Evolutionary conservation across 805 yeast species (phyloP), one percentile per base, ranked within the genome.

Genomic region (Candida tallmaniae): DNA sequence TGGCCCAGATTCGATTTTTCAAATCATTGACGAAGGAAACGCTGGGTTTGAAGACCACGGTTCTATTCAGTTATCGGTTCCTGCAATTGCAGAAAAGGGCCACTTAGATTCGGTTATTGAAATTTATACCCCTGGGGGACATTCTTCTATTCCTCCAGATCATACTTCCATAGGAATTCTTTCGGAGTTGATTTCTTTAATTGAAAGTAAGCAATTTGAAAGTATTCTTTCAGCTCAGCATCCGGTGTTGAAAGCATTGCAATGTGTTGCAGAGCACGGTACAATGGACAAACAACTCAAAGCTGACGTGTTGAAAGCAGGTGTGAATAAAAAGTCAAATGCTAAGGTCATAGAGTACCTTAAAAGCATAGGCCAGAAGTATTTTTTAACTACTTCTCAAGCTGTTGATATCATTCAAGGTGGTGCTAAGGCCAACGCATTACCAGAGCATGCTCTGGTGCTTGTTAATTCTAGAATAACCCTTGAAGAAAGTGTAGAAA

Each of bases 1-100:
- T 39, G 76, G 76, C 7, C 45, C 53, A 10, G 56, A 70, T 25
- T 66, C 73, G 2, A 38, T 69, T 9, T 61, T 56, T 39, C 68
- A 65, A 14, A 50, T 71, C 19, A 54, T 70, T 24, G 77, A 71
- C 47, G 77, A 71, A 39, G 68, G 56, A 6, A 32, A 41, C 31
- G 42, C 39, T 7, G 56, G 54, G 2, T 44, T 36, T 27, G 31
- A 23, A 3, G 44, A 36, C 4, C 34, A 44, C 4, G 57, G 56
- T 28, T 73, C 68, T 4, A 46, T 56, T 8, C 58, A 60, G 8
- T 50, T 67, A 41, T 63, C 73, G 2, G 40, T 64, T 16, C 73
- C 74, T 1, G 73, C 70, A 9, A 64, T 71, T 2, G 68, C 69
- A 6, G 77, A 71, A 41, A 71, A 71, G 49, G 77, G 77, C 1